Evolutionary conservation across 495 filamentous ascomycete species (phyloP).

Genomic region (Penicillium steckii): DNA sequence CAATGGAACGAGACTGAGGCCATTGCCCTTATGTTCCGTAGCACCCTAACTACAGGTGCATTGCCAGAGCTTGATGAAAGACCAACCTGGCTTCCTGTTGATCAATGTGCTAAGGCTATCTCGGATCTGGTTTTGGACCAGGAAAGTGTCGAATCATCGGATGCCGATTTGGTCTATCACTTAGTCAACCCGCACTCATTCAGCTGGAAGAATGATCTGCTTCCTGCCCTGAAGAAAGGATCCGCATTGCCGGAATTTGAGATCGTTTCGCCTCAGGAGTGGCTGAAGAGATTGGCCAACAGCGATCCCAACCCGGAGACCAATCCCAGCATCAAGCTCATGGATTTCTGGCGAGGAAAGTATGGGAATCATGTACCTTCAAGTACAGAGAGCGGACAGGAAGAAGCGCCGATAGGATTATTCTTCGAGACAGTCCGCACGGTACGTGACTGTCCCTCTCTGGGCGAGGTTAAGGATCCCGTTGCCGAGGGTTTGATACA

Average conservation of each 20-base stretch:
- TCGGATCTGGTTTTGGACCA: conserved; percentile 19
- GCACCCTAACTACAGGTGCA: conserved; percentile 42
- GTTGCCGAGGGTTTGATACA: conserved; percentile 20
- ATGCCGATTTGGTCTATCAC: conserved; percentile 47
- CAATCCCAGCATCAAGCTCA: conserved; percentile 60
- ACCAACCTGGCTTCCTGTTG: conserved; percentile 52
- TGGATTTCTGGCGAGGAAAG: conserved; percentile 50
- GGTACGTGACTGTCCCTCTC: conserved; percentile 16
- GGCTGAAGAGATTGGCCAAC: conserved; percentile 46
- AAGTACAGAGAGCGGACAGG: neutral
- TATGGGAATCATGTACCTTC: conserved; percentile 10
- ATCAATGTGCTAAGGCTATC: conserved; percentile 30
- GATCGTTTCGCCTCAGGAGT: conserved; percentile 41
- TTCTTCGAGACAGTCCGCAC: conserved; percentile 21
- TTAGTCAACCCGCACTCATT: conserved; percentile 50
- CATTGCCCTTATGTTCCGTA: conserved; percentile 61
- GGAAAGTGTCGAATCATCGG: neutral
- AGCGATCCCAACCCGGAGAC: conserved; percentile 47
- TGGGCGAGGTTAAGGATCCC: conserved; percentile 18
- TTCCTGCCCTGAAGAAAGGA: conserved; percentile 44
- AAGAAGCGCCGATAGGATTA: conserved; percentile 5
- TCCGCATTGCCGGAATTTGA: conserved; percentile 44
- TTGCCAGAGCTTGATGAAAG: conserved; percentile 56
- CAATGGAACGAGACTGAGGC: conserved; percentile 66
- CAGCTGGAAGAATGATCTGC: conserved; percentile 51